Conservation (phyloP, 2,329 filamentous ascomycete species). For the Beauveria sp. region DNA sequence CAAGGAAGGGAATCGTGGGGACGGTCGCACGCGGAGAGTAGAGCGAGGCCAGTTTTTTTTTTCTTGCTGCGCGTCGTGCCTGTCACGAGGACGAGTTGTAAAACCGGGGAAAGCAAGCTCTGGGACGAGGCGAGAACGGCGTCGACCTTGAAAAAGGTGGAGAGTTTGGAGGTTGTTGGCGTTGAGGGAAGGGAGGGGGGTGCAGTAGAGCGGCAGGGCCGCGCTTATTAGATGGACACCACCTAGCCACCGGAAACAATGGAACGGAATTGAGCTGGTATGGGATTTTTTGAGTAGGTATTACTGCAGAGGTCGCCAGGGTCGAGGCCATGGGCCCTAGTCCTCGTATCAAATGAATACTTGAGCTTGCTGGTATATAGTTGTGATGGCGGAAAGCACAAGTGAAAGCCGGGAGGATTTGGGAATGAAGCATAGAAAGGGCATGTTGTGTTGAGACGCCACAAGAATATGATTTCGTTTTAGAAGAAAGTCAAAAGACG, state of each 20-base stretch:
- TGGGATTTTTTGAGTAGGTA: not conserved
- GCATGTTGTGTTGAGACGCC: not conserved
- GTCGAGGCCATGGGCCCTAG: not conserved
- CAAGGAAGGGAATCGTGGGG: not conserved
- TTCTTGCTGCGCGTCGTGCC: not conserved
- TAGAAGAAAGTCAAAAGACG: not conserved
- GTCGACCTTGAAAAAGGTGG: slow-evolving; percentile 6
- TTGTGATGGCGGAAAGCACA: not conserved
- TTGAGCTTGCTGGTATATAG: not conserved
- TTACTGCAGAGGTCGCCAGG: not conserved
- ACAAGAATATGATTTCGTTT: not conserved
- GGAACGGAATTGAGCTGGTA: not conserved
- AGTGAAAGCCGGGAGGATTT: not conserved
- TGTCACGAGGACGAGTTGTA: slow-evolving; percentile 8
- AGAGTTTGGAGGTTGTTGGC: slow-evolving; percentile 4
- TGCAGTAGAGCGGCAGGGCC: not conserved
- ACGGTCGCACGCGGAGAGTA: not conserved
- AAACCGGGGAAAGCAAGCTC: not conserved
- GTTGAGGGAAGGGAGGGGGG: not conserved
- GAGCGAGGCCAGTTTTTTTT: not conserved
- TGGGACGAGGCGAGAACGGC: slow-evolving; percentile 9
- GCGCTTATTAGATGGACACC: not conserved
- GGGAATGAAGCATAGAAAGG: not conserved
- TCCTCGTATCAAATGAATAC: not conserved
- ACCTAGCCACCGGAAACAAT: slow-evolving; percentile 3